These are phyloP conservation scores for Colletotrichum salicis DNA, from an alignment of 2,329 filamentous ascomycete genomes.

Conservation along the genomic window DNA sequence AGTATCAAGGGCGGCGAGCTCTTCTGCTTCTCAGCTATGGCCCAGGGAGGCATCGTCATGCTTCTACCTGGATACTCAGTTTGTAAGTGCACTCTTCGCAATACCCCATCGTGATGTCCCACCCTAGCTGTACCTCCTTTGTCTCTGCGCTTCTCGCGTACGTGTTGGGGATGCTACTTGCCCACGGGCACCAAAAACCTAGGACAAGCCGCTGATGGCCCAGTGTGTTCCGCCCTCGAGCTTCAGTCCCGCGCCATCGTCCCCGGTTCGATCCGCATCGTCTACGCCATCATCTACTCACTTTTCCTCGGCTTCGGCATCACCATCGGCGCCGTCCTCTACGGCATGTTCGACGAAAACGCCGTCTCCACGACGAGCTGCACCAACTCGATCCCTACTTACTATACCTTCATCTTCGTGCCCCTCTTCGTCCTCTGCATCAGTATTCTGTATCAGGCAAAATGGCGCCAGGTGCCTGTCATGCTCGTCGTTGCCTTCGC, in stretches of 20 bases:
- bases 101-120: not conserved
- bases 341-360: conserved; percentile 67
- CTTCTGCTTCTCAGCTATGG: conserved; percentile 74
- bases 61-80: conserved; percentile 74
- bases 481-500: conserved; percentile 80
- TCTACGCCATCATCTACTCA: conserved; percentile 80
- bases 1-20: conserved; percentile 62
- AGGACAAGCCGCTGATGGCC: conserved; percentile 45
- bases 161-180: conserved; percentile 5
- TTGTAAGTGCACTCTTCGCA: conserved; percentile 46
- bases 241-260: conserved; percentile 76
- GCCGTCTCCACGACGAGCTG: conserved; percentile 60
- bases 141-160: conserved; percentile 41
- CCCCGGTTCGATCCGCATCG: conserved; percentile 77
- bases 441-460: conserved; percentile 81
- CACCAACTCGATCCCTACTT: conserved; percentile 52
- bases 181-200: not conserved
- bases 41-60: conserved; percentile 73
- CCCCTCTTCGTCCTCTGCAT: conserved; percentile 78
- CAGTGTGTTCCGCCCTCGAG: conserved; percentile 65
- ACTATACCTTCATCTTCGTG: conserved; percentile 75
- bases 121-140: conserved; percentile 21
- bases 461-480: conserved; percentile 81
- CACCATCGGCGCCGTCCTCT: conserved; percentile 72
- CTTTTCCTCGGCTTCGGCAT: conserved; percentile 79